phyloP scores from a whole-genome alignment of 2,329 filamentous ascomycete genomes.

The Beauveria asiatica region DNA sequence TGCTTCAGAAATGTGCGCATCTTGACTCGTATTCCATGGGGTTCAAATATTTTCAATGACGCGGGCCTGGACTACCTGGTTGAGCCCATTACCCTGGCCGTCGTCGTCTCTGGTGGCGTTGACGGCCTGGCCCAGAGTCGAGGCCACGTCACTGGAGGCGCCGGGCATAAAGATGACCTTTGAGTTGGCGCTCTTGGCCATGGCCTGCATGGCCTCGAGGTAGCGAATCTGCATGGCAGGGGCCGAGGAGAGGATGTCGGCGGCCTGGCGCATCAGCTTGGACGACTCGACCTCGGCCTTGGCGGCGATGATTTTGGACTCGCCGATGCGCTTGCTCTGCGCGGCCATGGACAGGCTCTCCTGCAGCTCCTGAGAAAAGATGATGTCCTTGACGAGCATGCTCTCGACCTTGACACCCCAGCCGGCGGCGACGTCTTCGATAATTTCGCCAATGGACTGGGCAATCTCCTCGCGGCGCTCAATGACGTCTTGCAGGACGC shows the following conservation, averaged over 20 bases:
- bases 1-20: neutral
- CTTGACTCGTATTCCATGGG: neutral
- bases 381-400: conserved; percentile 99
- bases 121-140: conserved; percentile 34
- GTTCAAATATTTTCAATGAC: conserved; percentile 78
- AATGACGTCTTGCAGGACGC: conserved; percentile 94
- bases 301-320: conserved; percentile 96
- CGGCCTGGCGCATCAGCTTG: conserved; percentile 87
- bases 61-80: conserved; percentile 71
- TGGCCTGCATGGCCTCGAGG: conserved; percentile 96
- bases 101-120: conserved; percentile 19
- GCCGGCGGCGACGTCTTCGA: conserved; percentile 85
- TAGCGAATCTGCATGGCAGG: conserved; percentile 98
- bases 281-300: conserved; percentile 94
- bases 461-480: conserved; percentile 97
- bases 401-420: conserved; percentile 97
- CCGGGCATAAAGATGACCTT: conserved; percentile 80
- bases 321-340: conserved; percentile 95
- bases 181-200: conserved; percentile 88
- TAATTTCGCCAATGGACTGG: conserved; percentile 90
- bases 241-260: conserved; percentile 83
- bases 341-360: conserved; percentile 97
- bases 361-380: conserved; percentile 92
- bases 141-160: conserved; percentile 38
- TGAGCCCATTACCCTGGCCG: conserved; percentile 46